Evolutionary conservation across 306 rosid genomes (phyloP), one percentile per base, ranked within the genome.

Genomic region (Dryas octopetala): DNA sequence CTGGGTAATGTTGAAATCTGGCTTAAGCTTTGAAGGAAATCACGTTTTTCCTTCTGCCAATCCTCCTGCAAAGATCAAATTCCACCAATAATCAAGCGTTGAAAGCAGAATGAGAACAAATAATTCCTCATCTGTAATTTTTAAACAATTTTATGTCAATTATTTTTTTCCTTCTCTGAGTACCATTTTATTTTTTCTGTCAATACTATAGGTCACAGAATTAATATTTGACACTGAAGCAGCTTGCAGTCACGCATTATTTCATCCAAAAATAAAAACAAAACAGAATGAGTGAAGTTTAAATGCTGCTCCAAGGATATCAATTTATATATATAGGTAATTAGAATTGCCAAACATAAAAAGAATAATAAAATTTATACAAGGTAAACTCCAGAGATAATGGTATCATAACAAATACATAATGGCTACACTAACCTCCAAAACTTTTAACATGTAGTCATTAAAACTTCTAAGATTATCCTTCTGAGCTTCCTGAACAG

Each of bases 1-100:
- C 93, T 84, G 10, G 99, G 99, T 81, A 95, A 85, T 44, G 91
- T 82, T 71, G 97, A 95, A 86, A 95, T 92, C 72, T 93, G 85
- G 79, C 89, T 92, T 76, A 95, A 85, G 85, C 97, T 95, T 88
- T 90, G 99, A 78, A 92, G 93, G 81, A 91, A 90, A 85, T 91
- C 99, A 68, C 99, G 92, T 69, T 90, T 95, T 84, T 90, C 99
- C 77, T 90, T 95, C 82, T 90, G 96, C 97, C 99, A 95, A 82
- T 95, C 97, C 84, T 92, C 99, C 99, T 95, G 89, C 71, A 71
- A 79, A 76, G 70, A 89, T 63, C 63, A 79, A 76, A 68, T 83
- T 80, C 77, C 57, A 62, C 51, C 59, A 73, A 55, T 61, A 64
- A 65, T 82, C 75, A 75, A 63, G 38, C 77, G 44, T 19, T 58